Percentiles rank a stretch among this genome's conserved stretches.
These are phyloP conservation scores for Meira nashicola DNA, from an alignment of 1,284 basidiomycete genomes.

Conservation along the genomic window DNA sequence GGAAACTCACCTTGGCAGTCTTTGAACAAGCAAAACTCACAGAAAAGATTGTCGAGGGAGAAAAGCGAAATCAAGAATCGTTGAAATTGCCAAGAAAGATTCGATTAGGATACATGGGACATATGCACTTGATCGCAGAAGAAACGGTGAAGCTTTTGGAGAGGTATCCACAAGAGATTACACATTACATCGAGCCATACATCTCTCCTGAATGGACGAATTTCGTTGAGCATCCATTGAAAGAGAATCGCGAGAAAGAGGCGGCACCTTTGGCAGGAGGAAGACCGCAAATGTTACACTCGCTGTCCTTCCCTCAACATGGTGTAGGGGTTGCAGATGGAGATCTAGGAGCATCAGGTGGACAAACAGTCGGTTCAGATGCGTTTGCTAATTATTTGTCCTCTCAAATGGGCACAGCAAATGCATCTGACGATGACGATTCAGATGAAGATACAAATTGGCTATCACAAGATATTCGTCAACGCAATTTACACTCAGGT, in stretches of 20 bases:
- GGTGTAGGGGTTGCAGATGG: not conserved
- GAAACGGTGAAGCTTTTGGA: conserved; percentile 79
- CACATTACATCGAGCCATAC: conserved; percentile 20
- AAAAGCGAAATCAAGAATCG: conserved; percentile 40
- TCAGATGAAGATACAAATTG: conserved; percentile 44
- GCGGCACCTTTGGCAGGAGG: conserved; percentile 48
- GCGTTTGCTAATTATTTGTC: conserved; percentile 50
- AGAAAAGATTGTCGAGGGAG: conserved; percentile 43
- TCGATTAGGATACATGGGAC: conserved; percentile 82
- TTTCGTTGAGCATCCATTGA: conserved; percentile 44
- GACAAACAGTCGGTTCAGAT: conserved; percentile 11
- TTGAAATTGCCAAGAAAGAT: conserved; percentile 34
- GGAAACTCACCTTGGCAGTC: conserved; percentile 41
- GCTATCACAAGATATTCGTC: conserved; percentile 31
- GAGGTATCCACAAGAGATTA: conserved; percentile 63
- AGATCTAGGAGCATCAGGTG: conserved; percentile 9
- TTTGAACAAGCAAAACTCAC: conserved; percentile 45
- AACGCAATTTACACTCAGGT: conserved; percentile 10
- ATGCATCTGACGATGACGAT: conserved; percentile 39
- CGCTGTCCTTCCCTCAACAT: not conserved
- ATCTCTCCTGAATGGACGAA: conserved; percentile 47
- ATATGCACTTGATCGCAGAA: conserved; percentile 86
- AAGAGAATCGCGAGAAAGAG: conserved; percentile 46
- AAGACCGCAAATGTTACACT: conserved; percentile 18
- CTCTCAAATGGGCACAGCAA: conserved; percentile 42